These are phyloP conservation scores for Wickerhamiella slavikovae DNA, from an alignment of 805 yeast genomes.

Conservation along the genomic window DNA sequence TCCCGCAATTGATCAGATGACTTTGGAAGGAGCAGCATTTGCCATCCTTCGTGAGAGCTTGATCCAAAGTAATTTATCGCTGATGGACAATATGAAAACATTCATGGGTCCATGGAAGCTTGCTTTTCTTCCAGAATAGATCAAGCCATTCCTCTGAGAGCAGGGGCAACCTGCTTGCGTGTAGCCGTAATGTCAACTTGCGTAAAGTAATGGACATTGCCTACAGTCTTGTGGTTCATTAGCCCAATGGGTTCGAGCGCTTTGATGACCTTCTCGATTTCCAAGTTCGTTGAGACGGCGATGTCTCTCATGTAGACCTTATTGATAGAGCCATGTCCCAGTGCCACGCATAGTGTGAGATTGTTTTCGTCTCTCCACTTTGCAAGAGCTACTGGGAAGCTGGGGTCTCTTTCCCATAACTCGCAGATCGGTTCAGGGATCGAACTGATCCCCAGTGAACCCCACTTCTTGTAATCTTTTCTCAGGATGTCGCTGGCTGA, in stretches of 20 bases:
- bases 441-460: conserved; percentile 55
- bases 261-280: conserved; percentile 14
- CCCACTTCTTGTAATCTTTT: conserved; percentile 72
- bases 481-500: conserved; percentile 38
- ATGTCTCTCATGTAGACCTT: conserved; percentile 26
- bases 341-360: conserved; percentile 24
- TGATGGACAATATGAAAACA: too few species aligned
- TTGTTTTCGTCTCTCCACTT: conserved; percentile 16
- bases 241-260: conserved; percentile 6
- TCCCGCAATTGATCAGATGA: too few species aligned
- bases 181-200: conserved; percentile 46
- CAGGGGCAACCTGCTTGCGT: conserved; percentile 75
- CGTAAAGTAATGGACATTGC: conserved; percentile 15
- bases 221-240: conserved; percentile 2
- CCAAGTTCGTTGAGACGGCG: conserved; percentile 13
- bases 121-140: too few species aligned
- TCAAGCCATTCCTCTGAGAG: too few species aligned
- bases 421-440: conserved; percentile 42
- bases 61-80: too few species aligned
- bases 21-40: too few species aligned
- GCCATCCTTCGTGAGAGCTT: too few species aligned
- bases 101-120: background rate
- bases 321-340: conserved; percentile 26
- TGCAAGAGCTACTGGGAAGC: conserved; percentile 14
- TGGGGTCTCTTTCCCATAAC: conserved; percentile 19